Evolutionary conservation across 371 early-diverging fungal species (phyloP).

Genomic region (Parasitella parasitica): DNA sequence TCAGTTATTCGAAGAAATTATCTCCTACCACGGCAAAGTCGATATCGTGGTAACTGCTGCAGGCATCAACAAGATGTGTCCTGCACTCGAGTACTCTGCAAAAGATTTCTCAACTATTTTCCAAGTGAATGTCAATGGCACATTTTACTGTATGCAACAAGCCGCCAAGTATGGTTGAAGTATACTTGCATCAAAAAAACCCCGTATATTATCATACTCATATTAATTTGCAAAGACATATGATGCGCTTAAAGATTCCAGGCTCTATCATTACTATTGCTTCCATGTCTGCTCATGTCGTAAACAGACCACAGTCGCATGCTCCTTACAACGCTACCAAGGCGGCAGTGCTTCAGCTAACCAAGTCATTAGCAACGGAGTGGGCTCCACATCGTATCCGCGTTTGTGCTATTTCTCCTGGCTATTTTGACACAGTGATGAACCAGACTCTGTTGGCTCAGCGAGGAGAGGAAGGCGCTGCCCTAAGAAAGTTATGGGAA

Average conservation of each 20-base stretch:
- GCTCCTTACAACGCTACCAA: slow-evolving; percentile 49
- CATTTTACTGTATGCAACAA: slow-evolving; percentile 36
- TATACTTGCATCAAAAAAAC: too few relatives aligned
- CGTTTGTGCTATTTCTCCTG: slow-evolving; percentile 40
- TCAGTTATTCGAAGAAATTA: slow-evolving; percentile 63
- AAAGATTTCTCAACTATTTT: slow-evolving; percentile 20
- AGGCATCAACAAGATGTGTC: slow-evolving; percentile 59
- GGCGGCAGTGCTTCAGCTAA: slow-evolving; percentile 43
- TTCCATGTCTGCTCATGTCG: slow-evolving; percentile 44
- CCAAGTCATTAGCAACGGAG: slow-evolving; percentile 42
- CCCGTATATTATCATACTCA: neutral
- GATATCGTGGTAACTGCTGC: slow-evolving; percentile 95
- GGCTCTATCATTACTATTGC: slow-evolving; percentile 46
- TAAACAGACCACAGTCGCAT: slow-evolving; percentile 39
- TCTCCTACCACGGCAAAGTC: slow-evolving; percentile 76
- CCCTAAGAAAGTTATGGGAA: slow-evolving; percentile 35
- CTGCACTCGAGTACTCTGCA: slow-evolving; percentile 20
- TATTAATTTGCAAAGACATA: slow-evolving; percentile 23
- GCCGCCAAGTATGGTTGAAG: slow-evolving; percentile 23
- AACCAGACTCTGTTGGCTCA: slow-evolving; percentile 31
- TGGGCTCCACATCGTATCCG: slow-evolving; percentile 52
- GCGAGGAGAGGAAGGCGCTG: slow-evolving; percentile 29
- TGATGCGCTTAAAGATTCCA: slow-evolving; percentile 29
- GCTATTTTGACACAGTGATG: slow-evolving; percentile 45
- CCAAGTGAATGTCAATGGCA: slow-evolving; percentile 32